Evolutionary conservation across 768 basidiomycete genomes (phyloP), one percentile per base, ranked within the genome.

Genomic region (Fibroporia radiculosa): DNA sequence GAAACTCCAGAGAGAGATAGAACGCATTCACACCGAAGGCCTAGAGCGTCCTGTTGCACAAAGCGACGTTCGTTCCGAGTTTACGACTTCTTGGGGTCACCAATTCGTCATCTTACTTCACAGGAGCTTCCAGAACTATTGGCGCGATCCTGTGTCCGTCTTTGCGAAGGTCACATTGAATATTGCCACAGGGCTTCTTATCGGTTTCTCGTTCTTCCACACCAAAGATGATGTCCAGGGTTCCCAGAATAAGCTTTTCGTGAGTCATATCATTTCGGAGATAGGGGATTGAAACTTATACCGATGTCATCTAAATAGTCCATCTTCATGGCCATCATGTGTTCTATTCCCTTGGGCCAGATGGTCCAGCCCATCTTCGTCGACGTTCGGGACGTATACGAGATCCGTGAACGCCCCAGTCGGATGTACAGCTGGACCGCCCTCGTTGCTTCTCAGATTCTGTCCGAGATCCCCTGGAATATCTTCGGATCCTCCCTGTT

Each of bases 391-490:
- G 50, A 55, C 22, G 52, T 73, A 24, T 71, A 62, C 55, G 65
- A 67, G 46, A 57, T 67, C 22, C 69, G 70, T 44, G 70, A 72
- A 57, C 59, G 62, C 2, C 67, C 68, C 13, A 64, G 62, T 44
- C 51, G 62, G 24, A 71, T 70, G 68, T 72, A 71, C 56, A 59
- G 54, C 44, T 72, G 68, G 68, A 54, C 60, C 6, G 60, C 66
- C 14, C 56, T 66, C 26, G 33, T 65, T 37, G 59, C 62, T 4
- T 56, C 66, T 3, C 66, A 66, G 49, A 52, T 66, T 38, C 45
- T 67, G 26, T 62, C 64, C 26, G 73, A 74, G 55, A 34, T 71
- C 1, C 71, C 71, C 13, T 67, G 70, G 58, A 73, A 73, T 47
- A 66, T 71, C 16, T 13, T 66, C 32, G 58, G 58, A 6, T 64